Evolutionary conservation across 495 filamentous ascomycete genomes (phyloP), one percentile per base, ranked within the genome.

Genomic region (Penicillium antarcticum): DNA sequence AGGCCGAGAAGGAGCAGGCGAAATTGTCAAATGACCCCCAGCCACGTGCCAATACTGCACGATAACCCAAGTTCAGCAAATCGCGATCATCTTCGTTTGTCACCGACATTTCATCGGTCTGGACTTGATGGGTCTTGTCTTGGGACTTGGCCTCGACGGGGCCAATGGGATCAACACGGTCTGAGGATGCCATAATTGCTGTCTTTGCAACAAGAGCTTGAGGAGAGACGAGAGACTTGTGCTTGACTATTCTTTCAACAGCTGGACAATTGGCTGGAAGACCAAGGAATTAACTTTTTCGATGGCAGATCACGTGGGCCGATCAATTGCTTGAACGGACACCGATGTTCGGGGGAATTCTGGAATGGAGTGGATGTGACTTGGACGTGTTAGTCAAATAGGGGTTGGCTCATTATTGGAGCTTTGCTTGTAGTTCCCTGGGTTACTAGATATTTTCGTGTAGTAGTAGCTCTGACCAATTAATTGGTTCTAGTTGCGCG

Each of bases 11-110:
- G 2, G 68, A 66, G 46, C 66, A 69, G 6, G 64, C 66, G 31
- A 71, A 69, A 38, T 69, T 71, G 38, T 68, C 64, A 18, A 69
- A 70, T 0, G 45, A 45, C 31, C 63, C 61, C 61, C 63, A 67
- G 34, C 67, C 61, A 14, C 67, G 57, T 13, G 57, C 61, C 35
- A 70, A 48, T 9, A 70, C 63, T 10, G 67, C 53, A 13, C 61
- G 58, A 35, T 70, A 70, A 26, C 67, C 67, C 24, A 70, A 48
- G 40, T 66, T 60, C 46, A 61, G 50, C 46, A 70, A 48, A 18
- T 69, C 63, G 10, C 58, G 60, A 52, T 70, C 63, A 53, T 70
- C 67, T 52, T 69, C 51, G 21, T 63, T 60, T n/a, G 42, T 53
- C 23, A 61, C 39, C 9, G 58, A 49, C 40, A 42, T 31, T 42